phyloP scores from a whole-genome alignment of 331 rosid genomes.

The Rhamnella rubrinervis region DNA sequence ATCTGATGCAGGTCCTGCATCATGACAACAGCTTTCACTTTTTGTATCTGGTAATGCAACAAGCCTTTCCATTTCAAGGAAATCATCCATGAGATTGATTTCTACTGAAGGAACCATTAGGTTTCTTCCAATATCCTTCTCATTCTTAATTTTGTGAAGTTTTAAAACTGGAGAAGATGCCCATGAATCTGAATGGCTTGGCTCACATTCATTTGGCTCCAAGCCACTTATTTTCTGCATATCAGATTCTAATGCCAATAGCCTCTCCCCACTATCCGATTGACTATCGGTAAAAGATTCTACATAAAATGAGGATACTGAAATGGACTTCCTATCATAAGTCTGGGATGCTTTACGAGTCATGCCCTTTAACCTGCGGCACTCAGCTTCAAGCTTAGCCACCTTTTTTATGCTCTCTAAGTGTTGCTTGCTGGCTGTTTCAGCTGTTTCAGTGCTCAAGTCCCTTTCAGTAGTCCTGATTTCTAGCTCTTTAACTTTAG shows the following conservation, averaged over 20 bases:
- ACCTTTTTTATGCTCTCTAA: constrained; percentile 67
- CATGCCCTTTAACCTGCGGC: constrained; percentile 56
- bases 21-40: constrained; percentile 34
- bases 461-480: constrained; percentile 63
- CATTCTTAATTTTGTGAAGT: constrained; percentile 34
- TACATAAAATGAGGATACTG: constrained; percentile 47
- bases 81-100: constrained; percentile 89
- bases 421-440: constrained; percentile 76
- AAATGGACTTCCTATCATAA: constrained; percentile 40
- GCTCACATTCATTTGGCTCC: constrained; percentile 43
- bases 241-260: constrained; percentile 45
- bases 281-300: constrained; percentile 66
- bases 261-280: constrained; percentile 66
- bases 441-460: constrained; percentile 73
- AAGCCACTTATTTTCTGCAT: constrained; percentile 33
- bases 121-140: constrained; percentile 30
- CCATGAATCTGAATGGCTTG: constrained; percentile 39
- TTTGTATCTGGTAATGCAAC: constrained; percentile 56
- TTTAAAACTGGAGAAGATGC: constrained; percentile 40
- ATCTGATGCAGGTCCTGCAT: constrained; percentile 29
- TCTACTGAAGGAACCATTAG: constrained; percentile 47
- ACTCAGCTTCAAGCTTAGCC: constrained; percentile 82
- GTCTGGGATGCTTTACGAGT: constrained; percentile 42
- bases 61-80: constrained; percentile 89
- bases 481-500: constrained; percentile 64